phyloP scores from a whole-genome alignment of 345 rosid genomes.

The Acer yangbiense region DNA sequence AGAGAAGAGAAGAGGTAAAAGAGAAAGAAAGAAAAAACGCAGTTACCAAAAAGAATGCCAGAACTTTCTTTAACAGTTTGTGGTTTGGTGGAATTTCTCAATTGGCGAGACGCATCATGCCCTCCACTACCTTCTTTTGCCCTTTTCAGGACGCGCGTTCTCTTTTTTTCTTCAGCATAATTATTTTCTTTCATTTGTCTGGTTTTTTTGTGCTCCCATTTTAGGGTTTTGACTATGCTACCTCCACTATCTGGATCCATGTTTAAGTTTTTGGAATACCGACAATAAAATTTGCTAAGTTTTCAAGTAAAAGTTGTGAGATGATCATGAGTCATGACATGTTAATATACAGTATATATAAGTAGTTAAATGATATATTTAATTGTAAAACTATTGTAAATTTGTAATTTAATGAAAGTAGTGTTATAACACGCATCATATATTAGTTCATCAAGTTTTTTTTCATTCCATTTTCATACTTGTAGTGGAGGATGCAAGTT shows the following conservation, averaged over 20 bases:
- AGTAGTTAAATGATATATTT: not conserved
- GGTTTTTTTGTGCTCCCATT: not conserved
- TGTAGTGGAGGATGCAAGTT: too few species aligned
- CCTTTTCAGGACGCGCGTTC: not conserved
- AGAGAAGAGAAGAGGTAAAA: not conserved
- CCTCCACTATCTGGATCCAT: too few species aligned
- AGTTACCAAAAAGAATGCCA: constrained; percentile 47
- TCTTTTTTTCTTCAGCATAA: not conserved
- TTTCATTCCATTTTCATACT: too few species aligned
- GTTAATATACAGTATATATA: too few species aligned
- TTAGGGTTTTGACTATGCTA: not conserved
- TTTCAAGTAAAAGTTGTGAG: too few species aligned
- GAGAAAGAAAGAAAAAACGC: constrained; percentile 10
- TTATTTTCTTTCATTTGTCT: not conserved
- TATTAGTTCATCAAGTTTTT: too few species aligned
- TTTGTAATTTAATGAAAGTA: too few species aligned
- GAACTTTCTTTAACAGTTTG: constrained; percentile 36
- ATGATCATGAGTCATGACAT: too few species aligned
- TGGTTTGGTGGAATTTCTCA: constrained; percentile 11
- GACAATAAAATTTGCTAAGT: not conserved
- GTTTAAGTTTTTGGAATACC: not conserved
- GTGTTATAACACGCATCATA: too few species aligned
- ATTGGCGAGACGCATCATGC: not conserved
- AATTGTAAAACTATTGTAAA: too few species aligned
- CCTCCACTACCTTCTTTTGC: not conserved